Base-by-base conservation (phyloP, 805 yeast species). In the Wickerhamomyces alni region DNA sequence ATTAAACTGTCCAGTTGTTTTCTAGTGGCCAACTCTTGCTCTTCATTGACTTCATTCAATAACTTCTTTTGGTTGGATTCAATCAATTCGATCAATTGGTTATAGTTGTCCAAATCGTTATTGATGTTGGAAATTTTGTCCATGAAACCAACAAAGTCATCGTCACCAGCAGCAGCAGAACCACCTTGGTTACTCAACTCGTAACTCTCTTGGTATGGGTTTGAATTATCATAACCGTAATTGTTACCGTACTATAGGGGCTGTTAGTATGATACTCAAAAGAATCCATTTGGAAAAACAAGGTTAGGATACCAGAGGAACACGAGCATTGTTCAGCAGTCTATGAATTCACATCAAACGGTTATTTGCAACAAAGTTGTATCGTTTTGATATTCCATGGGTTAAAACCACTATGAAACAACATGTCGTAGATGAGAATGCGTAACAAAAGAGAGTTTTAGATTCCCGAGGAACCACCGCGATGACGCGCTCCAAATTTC, bases 1-100 rank as follows among this genome's bases (percentile, higher is more conserved):
- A 81, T 80, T 42, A 86, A 70, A 44, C 76, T 69, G 57, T 89
- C 96, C 43, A 93, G 72, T 62, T 86, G 87, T 47, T 75, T 73
- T 62, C 87, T 80, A 43, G 79, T 69, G 54, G 77, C 74, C 40
- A 74, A 75, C 55, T 82, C 84, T 54, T 77, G 80, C 44, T 80
- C 83, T 45, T 77, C 78, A 51, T 80, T 80, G 45, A 84, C 77
- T 48, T 85, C 93, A 47, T 79, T 80, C 54, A 87, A 66, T 29
- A 87, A 67, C 51, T 80, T 75, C 56, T 73, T 71, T 66, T 87
- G 95, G 52, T 80, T 71, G 42, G 73, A 69, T 59, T 83, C 84
- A 44, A 86, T 76, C 51, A 82, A 70, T 50, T 79, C 79, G 46
- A 87, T 75, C 46, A 82, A 66, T 54, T 74, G 76, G 56, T 80